Evolutionary conservation across 495 filamentous ascomycete genomes (phyloP), one percentile per base, ranked within the genome.

Genomic region (Trichoderma reesei): DNA sequence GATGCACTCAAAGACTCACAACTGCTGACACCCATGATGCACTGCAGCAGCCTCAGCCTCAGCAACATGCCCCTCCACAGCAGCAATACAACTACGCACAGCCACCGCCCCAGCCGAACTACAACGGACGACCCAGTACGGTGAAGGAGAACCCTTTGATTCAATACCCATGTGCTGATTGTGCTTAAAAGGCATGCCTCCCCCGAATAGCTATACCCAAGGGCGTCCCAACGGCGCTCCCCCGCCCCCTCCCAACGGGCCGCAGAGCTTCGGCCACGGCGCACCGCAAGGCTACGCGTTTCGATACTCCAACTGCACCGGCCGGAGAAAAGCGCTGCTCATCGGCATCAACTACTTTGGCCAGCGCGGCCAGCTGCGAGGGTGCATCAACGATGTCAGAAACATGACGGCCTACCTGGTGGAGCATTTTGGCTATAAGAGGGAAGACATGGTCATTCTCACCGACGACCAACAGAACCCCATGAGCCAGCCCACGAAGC

Each of bases 281-380:
- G 91, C 92, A 37, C 88, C 91, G 36, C 81, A 85, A 65, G 82
- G 82, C 62, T 93, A 96, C 72, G 85, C 79, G 61, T 97, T 92
- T 75, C 88, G 91, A 72, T 97, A 96, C 74, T 96, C 92, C 62
- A 86, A 88, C 63, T 98, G 94, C 71, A 93, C 90, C 3, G 94
- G 94, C 26, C 85, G 88, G 69, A 80, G 91, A 70, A 98, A 96
- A 82, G 94, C 94, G 31, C 79, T 98, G 39, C 76, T 98, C 66
- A 96, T 98, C 65, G 94, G 94, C 44, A 96, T 98, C 80, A 98
- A 98, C 77, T 98, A 98, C 75, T 97, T 97, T 68, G 85, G 88
- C 54, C 94, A 98, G 73, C 85, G 88, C 63, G 93, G 92, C 63
- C 90, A 98, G 79, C 79, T 98, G 51, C 77, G 92, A 60, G 94